phyloP scores from a whole-genome alignment of 2,329 filamentous ascomycete species.

The Coleophoma crateriformis region DNA sequence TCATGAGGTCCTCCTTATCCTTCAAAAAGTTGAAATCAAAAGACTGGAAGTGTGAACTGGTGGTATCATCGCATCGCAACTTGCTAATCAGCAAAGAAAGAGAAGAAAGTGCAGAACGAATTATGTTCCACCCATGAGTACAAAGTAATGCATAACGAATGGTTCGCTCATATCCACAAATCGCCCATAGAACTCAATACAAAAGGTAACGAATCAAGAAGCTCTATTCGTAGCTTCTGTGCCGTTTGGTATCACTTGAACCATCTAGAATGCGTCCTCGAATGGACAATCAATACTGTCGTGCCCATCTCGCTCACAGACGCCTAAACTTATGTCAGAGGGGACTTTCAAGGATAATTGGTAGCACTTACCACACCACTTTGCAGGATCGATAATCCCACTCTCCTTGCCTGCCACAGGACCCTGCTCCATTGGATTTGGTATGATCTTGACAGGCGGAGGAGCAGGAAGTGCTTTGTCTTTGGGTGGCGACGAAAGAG shows the following conservation, averaged over 20 bases:
- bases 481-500: constrained; percentile 48
- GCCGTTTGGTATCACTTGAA: background rate
- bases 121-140: background rate
- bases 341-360: background rate
- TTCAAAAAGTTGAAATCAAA: background rate
- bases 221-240: background rate
- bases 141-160: background rate
- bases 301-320: constrained; percentile 94
- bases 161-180: background rate
- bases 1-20: constrained; percentile 16
- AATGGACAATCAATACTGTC: constrained; percentile 94
- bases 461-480: constrained; percentile 33
- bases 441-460: constrained; percentile 41
- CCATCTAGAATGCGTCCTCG: constrained; percentile 65
- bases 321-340: constrained; percentile 30
- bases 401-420: constrained; percentile 75
- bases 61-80: background rate
- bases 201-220: background rate
- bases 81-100: background rate
- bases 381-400: constrained; percentile 72
- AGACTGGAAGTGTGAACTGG: background rate
- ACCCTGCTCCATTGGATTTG: constrained; percentile 58
- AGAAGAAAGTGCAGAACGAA: background rate
- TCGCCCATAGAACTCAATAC: background rate
- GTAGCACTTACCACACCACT: constrained; percentile 67